phyloP scores from a whole-genome alignment of 495 filamentous ascomycete genomes.

The Endocarpon pusillum region DNA sequence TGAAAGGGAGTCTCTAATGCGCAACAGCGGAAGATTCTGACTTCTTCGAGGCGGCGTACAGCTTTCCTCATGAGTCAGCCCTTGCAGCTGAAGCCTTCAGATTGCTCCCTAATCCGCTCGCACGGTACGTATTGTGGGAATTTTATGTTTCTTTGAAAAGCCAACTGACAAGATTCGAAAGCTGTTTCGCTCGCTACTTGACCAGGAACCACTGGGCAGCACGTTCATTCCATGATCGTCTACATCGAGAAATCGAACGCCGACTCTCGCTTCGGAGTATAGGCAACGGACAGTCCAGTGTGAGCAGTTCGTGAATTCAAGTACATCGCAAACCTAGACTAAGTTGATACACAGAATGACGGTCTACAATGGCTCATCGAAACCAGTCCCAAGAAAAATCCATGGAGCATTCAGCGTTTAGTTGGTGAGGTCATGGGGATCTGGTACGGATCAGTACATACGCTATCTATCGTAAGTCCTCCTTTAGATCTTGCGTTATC shows the following conservation, averaged over 20 bases:
- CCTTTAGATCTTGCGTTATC: not conserved
- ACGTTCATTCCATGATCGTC: not conserved
- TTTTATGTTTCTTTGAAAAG: not conserved
- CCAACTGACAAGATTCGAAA: not conserved
- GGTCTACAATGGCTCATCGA: constrained; percentile 24
- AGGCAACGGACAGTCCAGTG: not conserved
- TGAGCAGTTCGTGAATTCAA: not conserved
- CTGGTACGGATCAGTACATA: constrained; percentile 9
- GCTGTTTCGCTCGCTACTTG: not conserved
- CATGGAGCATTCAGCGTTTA: constrained; percentile 8
- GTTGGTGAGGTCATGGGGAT: constrained; percentile 14
- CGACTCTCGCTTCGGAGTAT: too few species aligned
- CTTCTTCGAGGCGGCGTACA: constrained; percentile 4
- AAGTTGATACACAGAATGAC: constrained; percentile 6
- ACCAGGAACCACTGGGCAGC: not conserved
- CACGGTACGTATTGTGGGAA: constrained; percentile 1
- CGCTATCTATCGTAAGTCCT: constrained; percentile 4
- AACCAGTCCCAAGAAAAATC: constrained; percentile 8
- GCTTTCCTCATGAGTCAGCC: constrained; percentile 1
- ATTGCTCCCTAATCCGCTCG: constrained; percentile 1
- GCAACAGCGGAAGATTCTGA: constrained; percentile 3
- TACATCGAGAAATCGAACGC: not conserved
- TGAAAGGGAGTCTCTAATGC: constrained; percentile 1
- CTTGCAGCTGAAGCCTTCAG: constrained; percentile 4
- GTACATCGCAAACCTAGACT: not conserved